These are phyloP conservation scores for Haplosporangium gracile DNA, from an alignment of 192 early-diverging fungal species.

Conservation along the genomic window DNA sequence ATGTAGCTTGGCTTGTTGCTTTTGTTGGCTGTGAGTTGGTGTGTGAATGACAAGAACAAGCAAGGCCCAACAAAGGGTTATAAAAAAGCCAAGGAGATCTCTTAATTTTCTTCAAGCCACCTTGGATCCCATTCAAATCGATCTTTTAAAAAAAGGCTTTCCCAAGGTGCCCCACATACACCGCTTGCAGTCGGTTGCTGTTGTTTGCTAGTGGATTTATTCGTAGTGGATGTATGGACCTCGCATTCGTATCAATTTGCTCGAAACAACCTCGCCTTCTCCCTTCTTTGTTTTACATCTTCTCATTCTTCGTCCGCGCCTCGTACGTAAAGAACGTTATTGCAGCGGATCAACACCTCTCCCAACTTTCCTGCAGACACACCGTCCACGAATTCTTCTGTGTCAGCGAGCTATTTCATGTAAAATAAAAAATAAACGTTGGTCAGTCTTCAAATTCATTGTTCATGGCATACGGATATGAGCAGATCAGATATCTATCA, in stretches of 20 bases:
- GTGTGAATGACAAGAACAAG: background rate
- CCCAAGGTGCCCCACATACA: background rate
- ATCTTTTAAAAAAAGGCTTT: background rate
- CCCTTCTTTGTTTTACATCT: background rate
- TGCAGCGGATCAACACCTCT: slow-evolving; percentile 95
- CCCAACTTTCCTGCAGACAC: slow-evolving; percentile 88
- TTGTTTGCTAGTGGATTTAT: slow-evolving; percentile 6
- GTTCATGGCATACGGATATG: background rate
- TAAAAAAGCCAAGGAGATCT: background rate
- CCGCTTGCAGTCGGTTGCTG: background rate
- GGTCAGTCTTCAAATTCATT: background rate
- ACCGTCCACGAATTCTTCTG: slow-evolving; percentile 97
- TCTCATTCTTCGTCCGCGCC: slow-evolving; percentile 69
- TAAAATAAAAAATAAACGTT: background rate
- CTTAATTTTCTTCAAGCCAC: background rate
- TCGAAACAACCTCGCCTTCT: background rate
- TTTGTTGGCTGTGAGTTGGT: background rate
- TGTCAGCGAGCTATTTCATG: slow-evolving; percentile 82
- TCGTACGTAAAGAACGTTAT: slow-evolving; percentile 87
- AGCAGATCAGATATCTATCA: background rate
- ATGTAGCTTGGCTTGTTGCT: background rate
- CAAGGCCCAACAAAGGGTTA: background rate
- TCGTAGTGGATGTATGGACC: background rate
- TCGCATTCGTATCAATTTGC: background rate
- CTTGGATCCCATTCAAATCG: slow-evolving; percentile 1